Percentiles rank a stretch among this genome's conserved stretches.
phyloP scores from a whole-genome alignment of 495 filamentous ascomycete genomes.

The Neurospora tetraspora region DNA sequence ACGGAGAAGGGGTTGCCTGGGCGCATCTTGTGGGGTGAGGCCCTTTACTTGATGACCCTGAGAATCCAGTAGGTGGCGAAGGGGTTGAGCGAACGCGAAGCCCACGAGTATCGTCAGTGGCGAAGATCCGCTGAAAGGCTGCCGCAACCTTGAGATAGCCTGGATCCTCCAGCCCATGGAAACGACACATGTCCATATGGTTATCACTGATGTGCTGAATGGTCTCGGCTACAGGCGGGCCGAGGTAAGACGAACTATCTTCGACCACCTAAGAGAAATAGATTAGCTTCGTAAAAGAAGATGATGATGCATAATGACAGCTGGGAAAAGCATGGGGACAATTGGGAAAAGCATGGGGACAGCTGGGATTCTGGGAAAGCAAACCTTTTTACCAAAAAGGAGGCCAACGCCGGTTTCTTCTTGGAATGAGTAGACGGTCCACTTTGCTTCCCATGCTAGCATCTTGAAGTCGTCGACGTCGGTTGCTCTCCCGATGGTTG shows the following conservation, averaged over 20 bases:
- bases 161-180: not conserved
- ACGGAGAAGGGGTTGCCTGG: not conserved
- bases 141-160: conserved; percentile 1
- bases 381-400: not conserved
- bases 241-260: not conserved
- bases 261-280: not conserved
- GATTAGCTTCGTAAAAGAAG: not conserved
- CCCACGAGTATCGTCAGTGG: not conserved
- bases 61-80: no score
- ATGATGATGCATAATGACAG: not conserved
- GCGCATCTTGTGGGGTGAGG: no score
- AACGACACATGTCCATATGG: conserved; percentile 6
- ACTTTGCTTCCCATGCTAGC: not conserved
- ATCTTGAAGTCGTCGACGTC: not conserved
- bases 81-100: not conserved
- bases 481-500: not conserved
- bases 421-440: not conserved
- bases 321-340: not conserved
- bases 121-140: not conserved
- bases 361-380: no score
- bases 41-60: no score
- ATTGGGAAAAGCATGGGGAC: no score
- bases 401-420: not conserved
- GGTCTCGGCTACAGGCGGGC: not conserved
- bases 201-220: not conserved